Evolutionary conservation across 371 early-diverging fungal genomes (phyloP).

Genomic region (Mortierella sp.): DNA sequence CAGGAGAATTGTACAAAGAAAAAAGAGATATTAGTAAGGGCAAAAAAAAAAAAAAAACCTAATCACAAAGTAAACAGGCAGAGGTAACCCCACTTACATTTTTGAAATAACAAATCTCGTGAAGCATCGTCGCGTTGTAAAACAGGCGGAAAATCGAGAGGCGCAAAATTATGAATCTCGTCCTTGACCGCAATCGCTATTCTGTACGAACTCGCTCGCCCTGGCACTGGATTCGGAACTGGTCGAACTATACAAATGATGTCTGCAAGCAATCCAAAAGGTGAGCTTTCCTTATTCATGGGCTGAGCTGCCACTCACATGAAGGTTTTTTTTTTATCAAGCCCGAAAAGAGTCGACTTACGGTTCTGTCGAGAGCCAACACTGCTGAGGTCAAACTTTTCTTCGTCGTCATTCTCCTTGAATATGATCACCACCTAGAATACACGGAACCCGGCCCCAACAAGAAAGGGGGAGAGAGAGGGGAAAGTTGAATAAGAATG

Average conservation of each 20-base stretch:
- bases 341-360: slow-evolving; percentile 14
- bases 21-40: not conserved
- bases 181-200: slow-evolving; percentile 46
- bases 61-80: not conserved
- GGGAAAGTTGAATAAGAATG: not conserved
- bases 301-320: not conserved
- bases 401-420: slow-evolving; percentile 42
- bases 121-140: slow-evolving; percentile 29
- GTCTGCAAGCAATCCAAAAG: slow-evolving; percentile 17
- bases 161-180: slow-evolving; percentile 39
- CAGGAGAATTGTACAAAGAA: not conserved
- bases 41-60: not conserved
- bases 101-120: slow-evolving; percentile 36
- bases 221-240: slow-evolving; percentile 1
- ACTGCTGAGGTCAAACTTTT: slow-evolving; percentile 32
- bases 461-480: not conserved
- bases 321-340: not conserved
- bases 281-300: not conserved
- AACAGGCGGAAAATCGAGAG: slow-evolving; percentile 25
- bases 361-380: slow-evolving; percentile 46
- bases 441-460: not conserved
- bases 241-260: slow-evolving; percentile 45
- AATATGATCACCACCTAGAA: slow-evolving; percentile 40
- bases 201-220: slow-evolving; percentile 17
- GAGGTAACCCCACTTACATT: slow-evolving; percentile 19